Evolutionary conservation across 2,329 filamentous ascomycete species (phyloP).

Genomic region (Annulohypoxylon truncatum): DNA sequence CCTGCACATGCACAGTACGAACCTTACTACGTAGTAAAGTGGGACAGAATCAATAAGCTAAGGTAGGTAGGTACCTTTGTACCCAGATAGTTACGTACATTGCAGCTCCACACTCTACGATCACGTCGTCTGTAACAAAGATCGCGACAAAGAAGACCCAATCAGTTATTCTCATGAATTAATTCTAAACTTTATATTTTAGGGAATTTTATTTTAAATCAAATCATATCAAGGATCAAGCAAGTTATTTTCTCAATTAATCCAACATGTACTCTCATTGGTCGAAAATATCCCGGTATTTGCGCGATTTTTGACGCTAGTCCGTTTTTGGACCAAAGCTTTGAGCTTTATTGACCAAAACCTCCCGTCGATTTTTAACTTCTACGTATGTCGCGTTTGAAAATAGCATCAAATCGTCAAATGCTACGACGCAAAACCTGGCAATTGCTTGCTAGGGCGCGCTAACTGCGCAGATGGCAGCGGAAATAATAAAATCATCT

Average conservation of each 20-base stretch:
- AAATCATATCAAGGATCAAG: neutral
- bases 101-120: neutral
- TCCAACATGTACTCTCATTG: neutral
- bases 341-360: neutral
- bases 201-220: neutral
- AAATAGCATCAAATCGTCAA: slow-evolving; percentile 2
- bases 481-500: neutral
- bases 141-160: neutral
- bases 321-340: neutral
- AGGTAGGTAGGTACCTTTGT: neutral
- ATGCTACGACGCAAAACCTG: slow-evolving; percentile 9
- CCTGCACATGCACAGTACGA: neutral
- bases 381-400: neutral
- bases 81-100: neutral
- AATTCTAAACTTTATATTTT: neutral
- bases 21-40: too few species aligned
- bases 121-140: neutral
- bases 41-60: neutral
- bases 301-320: neutral
- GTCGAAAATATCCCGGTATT: neutral
- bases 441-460: slow-evolving; percentile 13
- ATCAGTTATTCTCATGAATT: neutral
- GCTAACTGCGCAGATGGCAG: slow-evolving; percentile 20
- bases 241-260: neutral
- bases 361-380: slow-evolving; percentile 1